Percentiles rank a stretch among this genome's conserved stretches.
phyloP scores from a whole-genome alignment of 1,284 basidiomycete species.

The Rhodotorula mucilaginosa region DNA sequence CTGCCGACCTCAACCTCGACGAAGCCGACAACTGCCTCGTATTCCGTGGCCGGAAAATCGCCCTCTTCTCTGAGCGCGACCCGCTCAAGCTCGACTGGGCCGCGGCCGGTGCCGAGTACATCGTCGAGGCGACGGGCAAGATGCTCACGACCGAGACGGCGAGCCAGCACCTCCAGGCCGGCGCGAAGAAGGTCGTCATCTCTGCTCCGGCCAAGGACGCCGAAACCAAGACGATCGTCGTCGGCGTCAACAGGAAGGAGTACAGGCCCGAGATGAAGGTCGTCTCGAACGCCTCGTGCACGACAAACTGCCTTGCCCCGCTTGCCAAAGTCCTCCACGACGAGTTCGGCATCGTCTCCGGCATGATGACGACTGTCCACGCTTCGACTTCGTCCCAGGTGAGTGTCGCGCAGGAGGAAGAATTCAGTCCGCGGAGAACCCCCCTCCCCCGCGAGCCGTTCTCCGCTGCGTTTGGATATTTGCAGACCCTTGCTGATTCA shows the following conservation, averaged over 20 bases:
- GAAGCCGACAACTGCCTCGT: slow-evolving; percentile 45
- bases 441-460: too few relatives aligned
- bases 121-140: slow-evolving; percentile 44
- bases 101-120: slow-evolving; percentile 48
- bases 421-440: too few relatives aligned
- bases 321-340: slow-evolving; percentile 50
- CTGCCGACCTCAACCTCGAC: slow-evolving; percentile 46
- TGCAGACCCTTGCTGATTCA: too few relatives aligned
- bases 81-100: slow-evolving; percentile 49
- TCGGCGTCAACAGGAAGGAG: slow-evolving; percentile 50
- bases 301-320: slow-evolving; percentile 53
- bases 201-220: slow-evolving; percentile 49
- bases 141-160: slow-evolving; percentile 40
- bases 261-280: slow-evolving; percentile 47
- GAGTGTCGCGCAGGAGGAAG: too few relatives aligned
- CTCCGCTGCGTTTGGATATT: too few relatives aligned
- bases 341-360: slow-evolving; percentile 50
- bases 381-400: slow-evolving; percentile 49
- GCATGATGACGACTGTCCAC: slow-evolving; percentile 54
- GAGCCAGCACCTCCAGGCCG: slow-evolving; percentile 47
- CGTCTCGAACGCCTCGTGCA: slow-evolving; percentile 52
- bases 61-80: slow-evolving; percentile 50
- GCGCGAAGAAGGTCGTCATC: slow-evolving; percentile 52
- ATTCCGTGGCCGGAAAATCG: slow-evolving; percentile 48
- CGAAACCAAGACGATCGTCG: slow-evolving; percentile 46